Conservation (phyloP, 345 rosid genomes). For the Anacardium occidentale region DNA sequence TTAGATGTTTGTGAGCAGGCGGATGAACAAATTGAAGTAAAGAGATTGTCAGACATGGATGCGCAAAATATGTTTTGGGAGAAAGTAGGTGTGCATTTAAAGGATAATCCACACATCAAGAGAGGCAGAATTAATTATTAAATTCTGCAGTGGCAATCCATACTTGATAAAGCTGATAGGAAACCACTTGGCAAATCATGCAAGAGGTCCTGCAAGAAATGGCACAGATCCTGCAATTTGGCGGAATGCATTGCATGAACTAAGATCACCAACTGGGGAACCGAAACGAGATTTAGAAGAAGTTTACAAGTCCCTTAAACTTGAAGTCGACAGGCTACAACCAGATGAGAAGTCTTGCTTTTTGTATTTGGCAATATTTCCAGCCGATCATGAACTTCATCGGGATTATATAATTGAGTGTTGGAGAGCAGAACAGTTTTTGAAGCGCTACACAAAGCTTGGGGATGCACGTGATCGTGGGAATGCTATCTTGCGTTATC, state of each 20-base stretch:
- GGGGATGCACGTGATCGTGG: background rate
- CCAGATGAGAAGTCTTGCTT: background rate
- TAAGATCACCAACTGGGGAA: background rate
- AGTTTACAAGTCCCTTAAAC: conserved; percentile 1
- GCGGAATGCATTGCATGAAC: background rate
- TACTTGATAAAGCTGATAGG: conserved; percentile 3
- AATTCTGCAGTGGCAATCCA: conserved; percentile 6
- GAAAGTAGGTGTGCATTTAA: background rate
- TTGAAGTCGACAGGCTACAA: background rate
- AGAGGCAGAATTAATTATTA: background rate
- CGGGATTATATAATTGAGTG: conserved; percentile 25
- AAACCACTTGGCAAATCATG: background rate
- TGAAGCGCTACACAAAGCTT: background rate
- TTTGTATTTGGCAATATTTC: conserved; percentile 23
- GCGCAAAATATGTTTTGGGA: conserved; percentile 5
- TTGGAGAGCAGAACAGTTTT: conserved; percentile 20
- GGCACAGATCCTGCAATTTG: background rate
- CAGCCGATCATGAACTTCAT: conserved; percentile 14
- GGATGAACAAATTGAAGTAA: background rate
- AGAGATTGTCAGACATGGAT: background rate
- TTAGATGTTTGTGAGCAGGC: background rate
- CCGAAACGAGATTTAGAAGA: background rate
- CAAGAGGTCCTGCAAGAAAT: background rate
- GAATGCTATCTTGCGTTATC: background rate
- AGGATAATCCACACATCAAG: background rate